Conservation (phyloP, 2,329 filamentous ascomycete species). For the Aureobasidium sp. region DNA sequence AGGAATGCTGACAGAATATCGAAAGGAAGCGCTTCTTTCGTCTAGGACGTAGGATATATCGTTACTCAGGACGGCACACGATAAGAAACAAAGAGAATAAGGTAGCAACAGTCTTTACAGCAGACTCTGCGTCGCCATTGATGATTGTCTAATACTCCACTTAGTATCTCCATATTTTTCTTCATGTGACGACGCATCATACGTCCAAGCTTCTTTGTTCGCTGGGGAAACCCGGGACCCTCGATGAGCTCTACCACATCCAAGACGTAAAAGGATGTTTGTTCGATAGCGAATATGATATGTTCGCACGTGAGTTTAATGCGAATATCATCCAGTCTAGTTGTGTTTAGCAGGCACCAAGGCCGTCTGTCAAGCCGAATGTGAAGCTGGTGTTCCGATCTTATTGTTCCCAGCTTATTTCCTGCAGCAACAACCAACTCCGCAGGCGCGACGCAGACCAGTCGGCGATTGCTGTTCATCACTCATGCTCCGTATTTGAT, state of each 20-base stretch:
- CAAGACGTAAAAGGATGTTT: no score
- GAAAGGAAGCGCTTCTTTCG: not conserved
- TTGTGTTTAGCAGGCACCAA: not conserved
- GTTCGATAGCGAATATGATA: no score
- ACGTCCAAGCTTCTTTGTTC: slow-evolving; percentile 2
- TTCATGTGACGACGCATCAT: slow-evolving; percentile 3
- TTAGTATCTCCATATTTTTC: slow-evolving; percentile 5
- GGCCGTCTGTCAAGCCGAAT: not conserved
- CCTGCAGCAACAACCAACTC: not conserved
- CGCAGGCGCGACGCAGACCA: not conserved
- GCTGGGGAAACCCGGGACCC: not conserved
- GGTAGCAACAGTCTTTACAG: not conserved
- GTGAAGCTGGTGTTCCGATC: not conserved
- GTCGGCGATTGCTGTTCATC: not conserved
- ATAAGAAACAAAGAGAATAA: not conserved
- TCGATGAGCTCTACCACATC: no score
- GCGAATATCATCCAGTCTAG: no score
- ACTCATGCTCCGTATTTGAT: not conserved
- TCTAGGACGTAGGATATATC: not conserved
- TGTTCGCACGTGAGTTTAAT: no score
- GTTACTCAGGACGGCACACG: not conserved
- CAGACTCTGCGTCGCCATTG: not conserved
- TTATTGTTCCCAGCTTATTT: not conserved
- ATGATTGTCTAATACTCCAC: not conserved
- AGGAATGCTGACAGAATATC: not conserved